Conservation (phyloP, 106 monocot species). For the Cymbidium sinense region DNA sequence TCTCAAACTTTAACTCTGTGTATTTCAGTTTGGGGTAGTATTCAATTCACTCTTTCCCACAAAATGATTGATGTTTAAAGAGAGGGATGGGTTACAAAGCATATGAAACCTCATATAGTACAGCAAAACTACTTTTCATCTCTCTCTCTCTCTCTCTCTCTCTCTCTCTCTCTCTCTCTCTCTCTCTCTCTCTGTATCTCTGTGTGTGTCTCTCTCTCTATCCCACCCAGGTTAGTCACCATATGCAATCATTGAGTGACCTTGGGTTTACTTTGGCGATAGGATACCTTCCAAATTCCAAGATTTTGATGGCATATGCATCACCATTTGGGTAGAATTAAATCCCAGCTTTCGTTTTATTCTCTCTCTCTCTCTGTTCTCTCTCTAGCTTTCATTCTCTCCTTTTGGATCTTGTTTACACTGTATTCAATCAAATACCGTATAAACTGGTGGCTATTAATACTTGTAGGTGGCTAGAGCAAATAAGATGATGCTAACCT, state of each 20-base stretch:
- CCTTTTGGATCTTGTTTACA: background rate
- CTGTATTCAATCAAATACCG: background rate
- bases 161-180: conserved; percentile 14
- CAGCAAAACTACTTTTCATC: background rate
- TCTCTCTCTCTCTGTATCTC: too few species aligned
- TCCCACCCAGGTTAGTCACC: background rate
- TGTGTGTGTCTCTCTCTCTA: background rate
- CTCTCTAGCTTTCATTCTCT: background rate
- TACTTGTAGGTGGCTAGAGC: background rate
- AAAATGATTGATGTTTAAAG: conserved; percentile 1
- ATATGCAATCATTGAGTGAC: background rate
- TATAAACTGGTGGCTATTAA: background rate
- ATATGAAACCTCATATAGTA: background rate
- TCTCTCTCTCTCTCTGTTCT: background rate
- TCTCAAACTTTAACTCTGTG: background rate
- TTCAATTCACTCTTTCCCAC: background rate
- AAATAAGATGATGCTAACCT: background rate
- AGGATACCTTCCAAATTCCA: background rate
- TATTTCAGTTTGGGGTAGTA: conserved; percentile 3
- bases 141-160: conserved; percentile 14
- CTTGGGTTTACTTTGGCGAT: background rate
- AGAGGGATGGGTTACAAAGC: background rate
- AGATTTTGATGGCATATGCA: background rate
- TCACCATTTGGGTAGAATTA: background rate
- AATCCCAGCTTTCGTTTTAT: background rate